These are phyloP conservation scores for Sarocladiaceae sp. DNA, from an alignment of 2,329 filamentous ascomycete species.

Conservation along the genomic window DNA sequence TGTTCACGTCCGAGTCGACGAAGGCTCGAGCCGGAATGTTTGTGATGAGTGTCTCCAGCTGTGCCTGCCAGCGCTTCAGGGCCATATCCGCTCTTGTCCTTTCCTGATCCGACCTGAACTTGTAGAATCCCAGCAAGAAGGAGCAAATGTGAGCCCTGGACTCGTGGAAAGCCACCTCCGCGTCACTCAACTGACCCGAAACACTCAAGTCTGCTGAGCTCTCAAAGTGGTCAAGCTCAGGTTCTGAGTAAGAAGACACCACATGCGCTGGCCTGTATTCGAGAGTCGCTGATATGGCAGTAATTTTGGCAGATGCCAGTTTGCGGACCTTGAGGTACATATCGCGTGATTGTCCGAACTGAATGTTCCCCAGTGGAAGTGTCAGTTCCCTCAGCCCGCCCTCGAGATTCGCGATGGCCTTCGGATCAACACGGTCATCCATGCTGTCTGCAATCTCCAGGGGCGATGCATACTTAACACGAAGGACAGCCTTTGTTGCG, in stretches of 20 bases:
- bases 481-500: slow-evolving; percentile 41
- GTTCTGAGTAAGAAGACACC: not conserved
- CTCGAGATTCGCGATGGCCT: slow-evolving; percentile 14
- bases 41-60: slow-evolving; percentile 27
- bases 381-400: slow-evolving; percentile 24
- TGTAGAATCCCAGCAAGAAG: slow-evolving; percentile 41
- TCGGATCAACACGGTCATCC: slow-evolving; percentile 33
- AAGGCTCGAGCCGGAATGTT: slow-evolving; percentile 29
- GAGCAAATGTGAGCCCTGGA: slow-evolving; percentile 45
- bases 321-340: slow-evolving; percentile 39
- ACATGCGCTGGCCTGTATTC: slow-evolving; percentile 19
- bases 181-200: slow-evolving; percentile 6
- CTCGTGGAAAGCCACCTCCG: slow-evolving; percentile 45
- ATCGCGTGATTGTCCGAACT: slow-evolving; percentile 58
- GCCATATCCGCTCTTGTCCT: not conserved
- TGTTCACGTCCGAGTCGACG: slow-evolving; percentile 35
- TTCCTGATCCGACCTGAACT: slow-evolving; percentile 31
- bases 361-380: slow-evolving; percentile 46
- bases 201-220: not conserved
- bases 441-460: slow-evolving; percentile 35
- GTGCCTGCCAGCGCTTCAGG: slow-evolving; percentile 12
- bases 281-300: slow-evolving; percentile 29
- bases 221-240: not conserved
- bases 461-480: slow-evolving; percentile 31
- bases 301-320: slow-evolving; percentile 12